These are phyloP conservation scores for Penicillium steckii DNA, from an alignment of 495 filamentous ascomycete species.

Conservation along the genomic window DNA sequence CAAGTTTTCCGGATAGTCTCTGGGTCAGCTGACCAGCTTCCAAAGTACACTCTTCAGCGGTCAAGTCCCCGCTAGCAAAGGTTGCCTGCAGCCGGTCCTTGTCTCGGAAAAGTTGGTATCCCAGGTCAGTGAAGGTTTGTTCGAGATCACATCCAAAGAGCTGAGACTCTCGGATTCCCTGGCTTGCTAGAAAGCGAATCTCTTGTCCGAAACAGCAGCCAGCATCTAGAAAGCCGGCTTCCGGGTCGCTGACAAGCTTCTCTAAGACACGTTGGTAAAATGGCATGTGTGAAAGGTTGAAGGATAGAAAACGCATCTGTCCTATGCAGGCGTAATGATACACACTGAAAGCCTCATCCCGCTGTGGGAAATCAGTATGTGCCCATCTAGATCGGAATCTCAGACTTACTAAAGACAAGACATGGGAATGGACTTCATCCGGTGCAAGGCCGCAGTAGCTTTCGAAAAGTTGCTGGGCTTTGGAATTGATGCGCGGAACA, in stretches of 20 bases:
- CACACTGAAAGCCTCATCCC: constrained; percentile 44
- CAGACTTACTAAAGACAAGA: constrained; percentile 35
- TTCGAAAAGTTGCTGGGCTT: constrained; percentile 32
- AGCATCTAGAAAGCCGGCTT: constrained; percentile 35
- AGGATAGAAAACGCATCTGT: constrained; percentile 46
- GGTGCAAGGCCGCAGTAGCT: constrained; percentile 39
- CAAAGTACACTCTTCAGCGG: constrained; percentile 2
- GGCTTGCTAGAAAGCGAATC: constrained; percentile 42
- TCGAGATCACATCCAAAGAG: constrained; percentile 51
- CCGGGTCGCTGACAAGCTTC: constrained; percentile 27
- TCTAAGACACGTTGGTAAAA: constrained; percentile 29
- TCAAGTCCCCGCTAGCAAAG: constrained; percentile 36
- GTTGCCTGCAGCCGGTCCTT: constrained; percentile 22
- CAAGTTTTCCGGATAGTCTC: constrained; percentile 30
- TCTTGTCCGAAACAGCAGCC: constrained; percentile 51
- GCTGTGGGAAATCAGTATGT: too few species aligned
- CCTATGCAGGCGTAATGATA: constrained; percentile 48
- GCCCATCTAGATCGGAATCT: not conserved
- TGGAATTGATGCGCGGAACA: constrained; percentile 19
- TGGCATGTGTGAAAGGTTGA: constrained; percentile 30
- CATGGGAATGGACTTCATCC: constrained; percentile 40
- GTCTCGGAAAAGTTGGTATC: constrained; percentile 52
- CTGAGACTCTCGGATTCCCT: constrained; percentile 40
- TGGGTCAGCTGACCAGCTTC: constrained; percentile 13
- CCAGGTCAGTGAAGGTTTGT: constrained; percentile 48